A percentile compares a stretch with the other conserved stretches of the same genome.
Evolutionary conservation across 225 moss, liverwort and hornwort genomes (phyloP).

Genomic region (Rhytidiadelphus loreus): DNA sequence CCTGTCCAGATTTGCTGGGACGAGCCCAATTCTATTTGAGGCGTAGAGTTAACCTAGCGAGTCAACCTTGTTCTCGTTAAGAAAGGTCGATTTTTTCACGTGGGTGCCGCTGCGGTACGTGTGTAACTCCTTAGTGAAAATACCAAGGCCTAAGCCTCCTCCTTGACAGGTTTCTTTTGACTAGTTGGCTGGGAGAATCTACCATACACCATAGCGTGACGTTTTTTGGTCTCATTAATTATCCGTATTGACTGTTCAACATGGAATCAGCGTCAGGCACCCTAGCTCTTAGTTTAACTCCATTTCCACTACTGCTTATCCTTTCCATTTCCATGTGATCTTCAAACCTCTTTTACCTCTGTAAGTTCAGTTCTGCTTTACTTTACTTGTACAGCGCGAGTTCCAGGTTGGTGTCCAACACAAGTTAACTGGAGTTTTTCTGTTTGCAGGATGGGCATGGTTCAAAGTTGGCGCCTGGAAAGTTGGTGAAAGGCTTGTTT

Average conservation of each 20-base stretch:
- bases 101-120: background rate
- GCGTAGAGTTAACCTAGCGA: background rate
- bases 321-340: background rate
- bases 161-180: background rate
- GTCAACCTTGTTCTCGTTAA: background rate
- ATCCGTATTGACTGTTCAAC: background rate
- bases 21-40: background rate
- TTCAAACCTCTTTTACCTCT: background rate
- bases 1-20: background rate
- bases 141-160: background rate
- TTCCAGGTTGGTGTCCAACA: background rate
- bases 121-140: background rate
- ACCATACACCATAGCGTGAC: background rate
- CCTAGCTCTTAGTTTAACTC: background rate
- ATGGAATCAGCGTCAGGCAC: background rate
- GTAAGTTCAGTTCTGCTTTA: background rate
- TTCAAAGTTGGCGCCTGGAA: slow-evolving; percentile 69
- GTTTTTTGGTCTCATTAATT: background rate
- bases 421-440: background rate
- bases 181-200: background rate
- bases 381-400: background rate
- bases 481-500: slow-evolving; percentile 47
- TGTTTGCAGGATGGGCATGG: slow-evolving; percentile 66
- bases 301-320: background rate
- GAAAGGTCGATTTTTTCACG: background rate